phyloP scores from a whole-genome alignment of 1,139 yeast species.

The Insectozyma bohioensis region DNA sequence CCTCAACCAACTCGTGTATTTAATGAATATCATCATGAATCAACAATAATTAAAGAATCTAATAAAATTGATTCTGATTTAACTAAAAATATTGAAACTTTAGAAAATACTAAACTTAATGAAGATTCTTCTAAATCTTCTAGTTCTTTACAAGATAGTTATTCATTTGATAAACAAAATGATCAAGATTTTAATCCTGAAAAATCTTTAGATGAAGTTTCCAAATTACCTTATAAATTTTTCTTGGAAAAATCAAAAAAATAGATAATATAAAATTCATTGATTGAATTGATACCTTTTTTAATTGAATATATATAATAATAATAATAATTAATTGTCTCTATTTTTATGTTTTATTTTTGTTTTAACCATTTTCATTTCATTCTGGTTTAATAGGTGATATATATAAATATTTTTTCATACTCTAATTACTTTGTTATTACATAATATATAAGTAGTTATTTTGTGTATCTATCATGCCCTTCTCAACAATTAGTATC shows the following conservation, averaged over 20 bases:
- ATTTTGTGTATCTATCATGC: no score
- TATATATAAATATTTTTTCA: no score
- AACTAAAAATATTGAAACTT: slow-evolving; percentile 11
- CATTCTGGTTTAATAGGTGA: no score
- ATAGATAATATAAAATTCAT: background rate
- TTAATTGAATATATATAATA: no score
- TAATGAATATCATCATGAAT: slow-evolving; percentile 2
- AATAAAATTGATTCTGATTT: slow-evolving; percentile 9
- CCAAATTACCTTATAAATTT: slow-evolving; percentile 25
- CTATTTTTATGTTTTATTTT: no score
- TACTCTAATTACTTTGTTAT: no score
- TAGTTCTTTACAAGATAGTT: slow-evolving; percentile 11
- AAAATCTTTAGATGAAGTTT: slow-evolving; percentile 25
- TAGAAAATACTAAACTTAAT: slow-evolving; percentile 8
- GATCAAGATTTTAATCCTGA: slow-evolving; percentile 22
- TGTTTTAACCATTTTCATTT: no score
- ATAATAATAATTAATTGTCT: no score
- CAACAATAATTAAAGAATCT: background rate
- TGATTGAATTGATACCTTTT: no score
- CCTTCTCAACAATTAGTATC: no score
- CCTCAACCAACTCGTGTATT: slow-evolving; percentile 6
- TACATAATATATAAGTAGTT: no score
- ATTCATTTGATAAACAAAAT: slow-evolving; percentile 14
- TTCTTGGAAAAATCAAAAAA: slow-evolving; percentile 13
- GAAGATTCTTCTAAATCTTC: slow-evolving; percentile 4